phyloP scores from a whole-genome alignment of 768 basidiomycete genomes.

The Rhizopogon vinicolor region DNA sequence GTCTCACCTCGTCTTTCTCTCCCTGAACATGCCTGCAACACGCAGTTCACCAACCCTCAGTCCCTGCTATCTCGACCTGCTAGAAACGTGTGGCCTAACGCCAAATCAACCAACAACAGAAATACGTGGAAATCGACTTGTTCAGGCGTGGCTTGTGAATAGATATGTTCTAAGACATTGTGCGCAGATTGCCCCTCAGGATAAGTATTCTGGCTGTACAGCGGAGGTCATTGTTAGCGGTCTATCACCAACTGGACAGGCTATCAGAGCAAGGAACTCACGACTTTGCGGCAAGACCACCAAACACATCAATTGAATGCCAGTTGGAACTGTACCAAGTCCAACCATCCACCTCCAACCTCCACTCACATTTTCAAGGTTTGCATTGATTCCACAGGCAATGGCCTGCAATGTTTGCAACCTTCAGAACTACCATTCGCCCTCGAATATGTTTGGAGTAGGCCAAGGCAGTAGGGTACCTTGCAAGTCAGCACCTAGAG shows the following conservation, averaged over 20 bases:
- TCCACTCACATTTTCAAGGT: slow-evolving; percentile 47
- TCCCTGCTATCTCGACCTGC: too few species aligned
- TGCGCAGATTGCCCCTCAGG: slow-evolving; percentile 49
- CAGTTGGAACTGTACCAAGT: slow-evolving; percentile 65
- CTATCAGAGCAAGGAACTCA: slow-evolving; percentile 30
- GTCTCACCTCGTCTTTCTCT: too few species aligned
- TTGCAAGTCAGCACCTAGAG: not conserved
- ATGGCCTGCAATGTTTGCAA: too few species aligned
- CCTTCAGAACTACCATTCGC: too few species aligned
- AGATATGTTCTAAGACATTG: slow-evolving; percentile 62
- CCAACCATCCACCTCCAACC: slow-evolving; percentile 90
- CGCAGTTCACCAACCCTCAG: too few species aligned
- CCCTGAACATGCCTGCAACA: too few species aligned
- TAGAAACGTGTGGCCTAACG: too few species aligned
- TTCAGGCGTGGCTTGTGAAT: slow-evolving; percentile 55
- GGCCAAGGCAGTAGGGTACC: not conserved
- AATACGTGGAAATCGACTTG: slow-evolving; percentile 64
- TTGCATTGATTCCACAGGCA: slow-evolving; percentile 65
- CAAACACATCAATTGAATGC: slow-evolving; percentile 54
- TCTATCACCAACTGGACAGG: too few species aligned
- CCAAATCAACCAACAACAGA: not conserved
- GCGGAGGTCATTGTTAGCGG: not conserved
- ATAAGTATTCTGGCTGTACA: slow-evolving; percentile 58
- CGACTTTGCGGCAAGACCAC: slow-evolving; percentile 76
- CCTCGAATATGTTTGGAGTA: too few species aligned